A percentile compares a stretch with the other conserved stretches of the same genome.
These are phyloP conservation scores for Fragaria ananassa DNA, from an alignment of 306 rosid genomes.

Conservation along the genomic window DNA sequence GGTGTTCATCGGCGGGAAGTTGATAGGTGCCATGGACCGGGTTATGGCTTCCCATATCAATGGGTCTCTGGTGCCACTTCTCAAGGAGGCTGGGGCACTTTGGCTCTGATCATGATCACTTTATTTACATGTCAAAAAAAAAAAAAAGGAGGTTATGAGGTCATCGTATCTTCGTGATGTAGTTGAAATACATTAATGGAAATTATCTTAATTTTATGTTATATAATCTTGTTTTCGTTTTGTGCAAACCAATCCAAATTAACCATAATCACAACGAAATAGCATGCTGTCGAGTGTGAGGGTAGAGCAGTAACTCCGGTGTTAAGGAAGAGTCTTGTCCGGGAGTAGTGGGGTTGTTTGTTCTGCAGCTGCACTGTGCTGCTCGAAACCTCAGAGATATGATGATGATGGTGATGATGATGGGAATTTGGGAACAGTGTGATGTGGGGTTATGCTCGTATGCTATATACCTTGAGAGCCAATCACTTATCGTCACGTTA, in stretches of 20 bases:
- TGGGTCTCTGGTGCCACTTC: constrained; percentile 86
- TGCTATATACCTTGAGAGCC: not conserved
- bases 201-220: not conserved
- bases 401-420: not conserved
- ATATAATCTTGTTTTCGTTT: not conserved
- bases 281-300: not conserved
- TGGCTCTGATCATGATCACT: constrained; percentile 52
- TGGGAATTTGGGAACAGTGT: not conserved
- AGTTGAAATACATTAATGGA: constrained; percentile 5
- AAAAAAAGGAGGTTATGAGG: not conserved
- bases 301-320: not conserved
- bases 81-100: constrained; percentile 94
- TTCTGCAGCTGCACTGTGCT: not conserved
- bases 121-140: not conserved
- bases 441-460: not conserved
- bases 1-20: constrained; percentile 85
- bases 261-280: not conserved
- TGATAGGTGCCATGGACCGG: constrained; percentile 80
- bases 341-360: not conserved
- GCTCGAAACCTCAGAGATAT: not conserved
- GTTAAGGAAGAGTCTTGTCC: not conserved
- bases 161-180: not conserved
- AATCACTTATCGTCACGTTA: not conserved
- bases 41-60: constrained; percentile 94
- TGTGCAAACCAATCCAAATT: not conserved